phyloP scores from a whole-genome alignment of 2,329 filamentous ascomycete species.

The Diplodia seriata region DNA sequence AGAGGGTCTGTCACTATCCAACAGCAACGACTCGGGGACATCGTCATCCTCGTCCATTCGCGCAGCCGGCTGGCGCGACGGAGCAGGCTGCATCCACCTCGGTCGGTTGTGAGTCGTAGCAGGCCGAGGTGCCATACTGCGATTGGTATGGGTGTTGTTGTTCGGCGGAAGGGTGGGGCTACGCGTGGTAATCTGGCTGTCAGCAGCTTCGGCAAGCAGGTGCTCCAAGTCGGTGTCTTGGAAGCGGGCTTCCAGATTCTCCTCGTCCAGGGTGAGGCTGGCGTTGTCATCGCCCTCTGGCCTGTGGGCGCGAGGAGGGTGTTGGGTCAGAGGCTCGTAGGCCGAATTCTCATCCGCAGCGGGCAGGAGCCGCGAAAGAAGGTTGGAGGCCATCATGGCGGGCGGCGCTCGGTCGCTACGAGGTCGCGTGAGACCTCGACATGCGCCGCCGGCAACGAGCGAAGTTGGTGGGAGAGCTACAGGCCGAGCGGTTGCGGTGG shows the following conservation, averaged over 20 bases:
- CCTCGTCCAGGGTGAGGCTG: slow-evolving; percentile 58
- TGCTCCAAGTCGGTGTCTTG: slow-evolving; percentile 65
- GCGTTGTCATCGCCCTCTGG: slow-evolving; percentile 51
- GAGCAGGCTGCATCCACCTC: slow-evolving; percentile 30
- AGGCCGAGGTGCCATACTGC: slow-evolving; percentile 29
- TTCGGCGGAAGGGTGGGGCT: slow-evolving; percentile 48
- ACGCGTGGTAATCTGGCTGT: slow-evolving; percentile 56
- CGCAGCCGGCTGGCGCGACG: slow-evolving; percentile 35
- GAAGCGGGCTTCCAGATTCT: slow-evolving; percentile 58
- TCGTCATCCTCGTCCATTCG: slow-evolving; percentile 63
- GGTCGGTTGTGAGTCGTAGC: slow-evolving; percentile 25
- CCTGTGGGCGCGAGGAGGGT: slow-evolving; percentile 37
- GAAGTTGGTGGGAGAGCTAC: background rate
- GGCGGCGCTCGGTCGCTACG: background rate
- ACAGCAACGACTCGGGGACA: slow-evolving; percentile 67
- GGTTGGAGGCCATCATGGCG: slow-evolving; percentile 57
- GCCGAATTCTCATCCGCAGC: slow-evolving; percentile 56
- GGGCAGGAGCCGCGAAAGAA: slow-evolving; percentile 60
- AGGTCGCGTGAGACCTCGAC: slow-evolving; percentile 6
- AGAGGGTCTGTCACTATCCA: slow-evolving; percentile 59
- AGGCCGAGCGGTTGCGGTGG: background rate
- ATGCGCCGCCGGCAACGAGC: background rate
- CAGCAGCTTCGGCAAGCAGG: slow-evolving; percentile 59
- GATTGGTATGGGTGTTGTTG: slow-evolving; percentile 31
- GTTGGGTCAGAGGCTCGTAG: slow-evolving; percentile 43